Conservation (phyloP, 2,329 filamentous ascomycete genomes). For the Aspergillus udagawae region DNA sequence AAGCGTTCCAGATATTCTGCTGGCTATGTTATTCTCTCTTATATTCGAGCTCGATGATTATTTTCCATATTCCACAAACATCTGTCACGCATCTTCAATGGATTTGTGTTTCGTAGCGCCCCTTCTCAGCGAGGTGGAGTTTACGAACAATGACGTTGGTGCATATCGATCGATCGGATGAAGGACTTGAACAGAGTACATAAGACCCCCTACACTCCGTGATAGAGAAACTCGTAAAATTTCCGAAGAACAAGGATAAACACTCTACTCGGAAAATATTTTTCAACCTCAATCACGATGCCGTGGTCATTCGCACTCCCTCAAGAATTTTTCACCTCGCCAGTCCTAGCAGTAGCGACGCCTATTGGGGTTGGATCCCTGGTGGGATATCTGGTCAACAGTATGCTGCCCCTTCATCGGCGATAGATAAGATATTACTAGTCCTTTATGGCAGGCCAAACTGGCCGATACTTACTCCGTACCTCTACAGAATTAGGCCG, state of each 20-base stretch:
- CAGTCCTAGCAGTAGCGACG: slow-evolving; percentile 25
- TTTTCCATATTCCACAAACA: too few species aligned
- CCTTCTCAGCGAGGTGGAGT: background rate
- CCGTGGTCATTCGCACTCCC: slow-evolving; percentile 29
- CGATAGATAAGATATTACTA: background rate
- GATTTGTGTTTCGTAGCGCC: too few species aligned
- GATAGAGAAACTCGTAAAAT: background rate
- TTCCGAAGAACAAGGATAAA: background rate
- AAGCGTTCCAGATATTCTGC: background rate
- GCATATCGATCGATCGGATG: background rate
- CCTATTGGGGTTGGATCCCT: slow-evolving; percentile 24
- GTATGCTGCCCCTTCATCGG: slow-evolving; percentile 13
- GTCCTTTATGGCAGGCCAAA: background rate
- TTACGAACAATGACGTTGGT: background rate
- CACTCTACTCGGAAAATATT: background rate
- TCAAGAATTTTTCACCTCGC: slow-evolving; percentile 26
- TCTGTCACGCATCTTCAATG: background rate
- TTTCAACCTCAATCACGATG: slow-evolving; percentile 11
- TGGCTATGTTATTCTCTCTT: background rate
- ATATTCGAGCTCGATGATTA: background rate
- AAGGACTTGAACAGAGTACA: background rate
- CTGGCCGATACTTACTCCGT: background rate
- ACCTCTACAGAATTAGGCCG: slow-evolving; percentile 20
- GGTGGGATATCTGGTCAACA: slow-evolving; percentile 29
- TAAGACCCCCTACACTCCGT: background rate